A percentile compares a stretch with the other conserved stretches of the same genome.
Conservation (phyloP, 345 rosid species). For the Eucalyptus caleyi region DNA sequence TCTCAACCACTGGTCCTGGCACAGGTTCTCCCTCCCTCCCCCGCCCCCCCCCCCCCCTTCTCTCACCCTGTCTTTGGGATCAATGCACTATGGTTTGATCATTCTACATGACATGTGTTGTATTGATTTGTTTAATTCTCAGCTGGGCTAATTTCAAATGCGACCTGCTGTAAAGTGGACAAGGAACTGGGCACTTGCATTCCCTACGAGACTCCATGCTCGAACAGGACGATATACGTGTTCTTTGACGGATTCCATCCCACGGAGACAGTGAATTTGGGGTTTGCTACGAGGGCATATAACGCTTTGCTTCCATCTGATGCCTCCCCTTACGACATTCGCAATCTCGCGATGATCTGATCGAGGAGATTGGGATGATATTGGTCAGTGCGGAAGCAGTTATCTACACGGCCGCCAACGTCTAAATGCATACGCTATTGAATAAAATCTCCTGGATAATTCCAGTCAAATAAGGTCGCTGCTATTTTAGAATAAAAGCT, state of each 20-base stretch:
- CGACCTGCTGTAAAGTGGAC: background rate
- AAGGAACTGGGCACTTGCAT: background rate
- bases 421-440: background rate
- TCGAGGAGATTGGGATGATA: background rate
- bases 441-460: background rate
- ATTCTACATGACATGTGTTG: background rate
- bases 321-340: background rate
- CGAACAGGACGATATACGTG: background rate
- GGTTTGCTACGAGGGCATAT: background rate
- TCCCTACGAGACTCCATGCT: background rate
- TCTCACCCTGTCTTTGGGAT: background rate
- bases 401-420: background rate
- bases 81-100: background rate
- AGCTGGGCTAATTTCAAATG: background rate
- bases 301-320: background rate
- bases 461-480: background rate
- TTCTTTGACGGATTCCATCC: background rate
- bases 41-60: background rate
- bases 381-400: background rate
- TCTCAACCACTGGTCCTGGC: background rate
- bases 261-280: background rate
- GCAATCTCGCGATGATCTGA: background rate
- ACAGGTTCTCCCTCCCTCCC: background rate
- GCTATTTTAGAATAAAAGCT: background rate
- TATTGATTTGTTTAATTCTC: background rate